Evolutionary conservation across 106 monocot genomes (phyloP).

Genomic region (Allium fistulosum): DNA sequence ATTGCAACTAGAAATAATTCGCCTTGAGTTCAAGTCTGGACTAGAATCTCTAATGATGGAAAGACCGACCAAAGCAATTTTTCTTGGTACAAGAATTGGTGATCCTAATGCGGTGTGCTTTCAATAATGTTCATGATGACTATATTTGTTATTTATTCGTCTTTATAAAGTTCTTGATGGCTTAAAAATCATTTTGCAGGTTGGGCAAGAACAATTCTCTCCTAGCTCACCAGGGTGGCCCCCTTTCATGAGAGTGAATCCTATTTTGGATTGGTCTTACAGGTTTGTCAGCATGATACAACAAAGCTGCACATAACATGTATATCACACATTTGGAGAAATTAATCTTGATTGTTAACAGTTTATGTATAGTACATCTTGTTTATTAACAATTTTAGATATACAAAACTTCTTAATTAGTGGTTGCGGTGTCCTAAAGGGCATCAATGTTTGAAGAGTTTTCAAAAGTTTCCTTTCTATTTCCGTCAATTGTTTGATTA

Average conservation of each 20-base stretch:
- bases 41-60: slow-evolving; percentile 62
- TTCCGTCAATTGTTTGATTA: too few species aligned
- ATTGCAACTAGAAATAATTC: slow-evolving; percentile 81
- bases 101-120: slow-evolving; percentile 94
- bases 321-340: too few species aligned
- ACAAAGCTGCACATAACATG: background rate
- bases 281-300: slow-evolving; percentile 44
- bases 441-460: too few species aligned
- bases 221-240: slow-evolving; percentile 98
- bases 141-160: too few species aligned
- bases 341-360: too few species aligned
- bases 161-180: background rate
- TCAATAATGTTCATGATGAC: background rate
- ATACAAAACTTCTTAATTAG: too few species aligned
- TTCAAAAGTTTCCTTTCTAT: too few species aligned
- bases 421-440: too few species aligned
- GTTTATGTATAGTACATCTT: too few species aligned
- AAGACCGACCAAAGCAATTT: slow-evolving; percentile 90
- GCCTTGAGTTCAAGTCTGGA: slow-evolving; percentile 89
- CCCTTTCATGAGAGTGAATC: slow-evolving; percentile 99
- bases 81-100: slow-evolving; percentile 98
- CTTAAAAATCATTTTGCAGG: slow-evolving; percentile 29
- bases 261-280: slow-evolving; percentile 99
- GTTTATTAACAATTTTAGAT: too few species aligned
- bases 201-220: slow-evolving; percentile 98